Evolutionary conservation across 2,329 filamentous ascomycete genomes (phyloP), one percentile per base, ranked within the genome.

Genomic region (Sclerotinia borealis): DNA sequence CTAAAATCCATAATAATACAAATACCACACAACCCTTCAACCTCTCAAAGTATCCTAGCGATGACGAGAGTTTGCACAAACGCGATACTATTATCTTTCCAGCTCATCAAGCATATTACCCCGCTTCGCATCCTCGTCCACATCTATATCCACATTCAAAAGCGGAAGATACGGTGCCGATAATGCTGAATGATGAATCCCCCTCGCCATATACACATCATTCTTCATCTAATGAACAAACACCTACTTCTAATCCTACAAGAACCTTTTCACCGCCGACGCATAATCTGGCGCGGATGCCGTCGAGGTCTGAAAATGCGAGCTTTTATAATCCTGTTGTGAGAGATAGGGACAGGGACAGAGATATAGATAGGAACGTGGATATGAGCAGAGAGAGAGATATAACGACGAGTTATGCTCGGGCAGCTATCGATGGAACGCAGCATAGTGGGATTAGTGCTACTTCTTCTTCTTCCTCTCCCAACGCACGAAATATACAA

Each of bases 51-150:
- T 52, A 50, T 29, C 41, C 31, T 37, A 45, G 48, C n/a, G 50
- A 62, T 6, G 51, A 47, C 13, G 37, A 62, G 36, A 48, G 50
- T 22, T 27, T 29, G 3, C 60, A 56, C 45, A 34, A 45, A 34
- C 39, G 11, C 27, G 39, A 56, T 34, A 56, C 39, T 9, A 17
- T 27, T 4, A 22, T 37, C 8, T n/a, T 37, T n/a, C 50, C 50
- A n/a, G 17, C 50, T 3, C 51, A 62, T 55, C 37, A 45, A n/a
- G 60, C 37, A 19, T 56, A 56, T 36, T 47, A 62, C 39, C 19
- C 13, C 17, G 27, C 29, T 31, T 45, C 49, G 4, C 29, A 34
- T 10, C 60, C 29, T 22, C 39, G 15, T 31, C 22, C 36, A 7
- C 11, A 47, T 19, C 5, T 17, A 31, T n/a, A 3, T 29, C 29